Evolutionary conservation across 2,329 filamentous ascomycete genomes (phyloP).

Genomic region (Talaromyces islandicus): DNA sequence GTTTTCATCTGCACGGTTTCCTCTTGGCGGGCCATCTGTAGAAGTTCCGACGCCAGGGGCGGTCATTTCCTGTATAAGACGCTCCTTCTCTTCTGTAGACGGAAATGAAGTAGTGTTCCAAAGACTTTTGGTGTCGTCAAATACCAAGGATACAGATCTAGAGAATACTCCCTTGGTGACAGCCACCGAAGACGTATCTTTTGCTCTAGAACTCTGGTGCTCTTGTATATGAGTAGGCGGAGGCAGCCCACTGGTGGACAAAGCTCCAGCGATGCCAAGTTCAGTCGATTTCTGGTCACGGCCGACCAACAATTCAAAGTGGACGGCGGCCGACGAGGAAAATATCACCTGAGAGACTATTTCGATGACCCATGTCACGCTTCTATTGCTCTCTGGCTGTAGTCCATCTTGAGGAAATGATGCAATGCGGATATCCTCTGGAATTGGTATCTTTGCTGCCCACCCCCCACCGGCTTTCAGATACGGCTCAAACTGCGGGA

Average conservation of each 20-base stretch:
- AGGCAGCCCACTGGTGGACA: conserved; percentile 44
- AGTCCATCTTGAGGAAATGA: conserved; percentile 24
- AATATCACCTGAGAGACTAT: conserved; percentile 91
- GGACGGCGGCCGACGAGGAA: conserved; percentile 78
- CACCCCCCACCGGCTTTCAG: conserved; percentile 89
- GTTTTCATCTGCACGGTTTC: not conserved
- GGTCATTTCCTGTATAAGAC: conserved; percentile 35
- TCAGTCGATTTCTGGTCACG: conserved; percentile 79
- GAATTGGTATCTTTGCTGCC: conserved; percentile 73
- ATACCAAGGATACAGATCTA: conserved; percentile 66
- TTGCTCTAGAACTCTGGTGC: conserved; percentile 58
- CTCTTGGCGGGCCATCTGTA: not conserved
- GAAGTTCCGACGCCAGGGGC: conserved; percentile 13
- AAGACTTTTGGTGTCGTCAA: conserved; percentile 81
- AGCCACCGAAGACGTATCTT: conserved; percentile 54
- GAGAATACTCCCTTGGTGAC: conserved; percentile 77
- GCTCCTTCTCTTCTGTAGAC: conserved; percentile 42
- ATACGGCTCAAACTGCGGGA: conserved; percentile 91
- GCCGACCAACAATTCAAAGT: conserved; percentile 80
- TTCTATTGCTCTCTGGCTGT: conserved; percentile 40
- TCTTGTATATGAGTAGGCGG: conserved; percentile 68
- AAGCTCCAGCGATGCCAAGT: conserved; percentile 54
- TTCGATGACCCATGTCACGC: conserved; percentile 82
- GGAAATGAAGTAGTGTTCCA: conserved; percentile 92
- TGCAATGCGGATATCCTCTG: conserved; percentile 63